Evolutionary conservation across 2,329 filamentous ascomycete genomes (phyloP).

Genomic region (Pseudogymnoascus sp.): DNA sequence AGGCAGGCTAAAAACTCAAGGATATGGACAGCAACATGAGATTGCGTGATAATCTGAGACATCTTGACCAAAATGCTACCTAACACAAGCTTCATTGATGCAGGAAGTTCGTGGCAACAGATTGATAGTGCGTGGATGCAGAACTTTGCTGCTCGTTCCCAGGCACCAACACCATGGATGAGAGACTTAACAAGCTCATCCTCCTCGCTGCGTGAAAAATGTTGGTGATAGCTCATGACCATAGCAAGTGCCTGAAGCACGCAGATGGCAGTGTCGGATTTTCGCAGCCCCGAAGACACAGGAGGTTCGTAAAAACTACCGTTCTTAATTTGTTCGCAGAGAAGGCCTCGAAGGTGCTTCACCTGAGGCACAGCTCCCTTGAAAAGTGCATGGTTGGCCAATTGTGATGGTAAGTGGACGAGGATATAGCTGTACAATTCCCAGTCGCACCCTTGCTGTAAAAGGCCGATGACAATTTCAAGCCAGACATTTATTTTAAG

Average conservation of each 20-base stretch:
- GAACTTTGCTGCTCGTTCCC: conserved; percentile 79
- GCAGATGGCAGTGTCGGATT: conserved; percentile 81
- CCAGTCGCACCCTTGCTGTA: conserved; percentile 73
- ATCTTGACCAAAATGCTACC: conserved; percentile 85
- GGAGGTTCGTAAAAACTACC: conserved; percentile 78
- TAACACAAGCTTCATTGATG: conserved; percentile 76
- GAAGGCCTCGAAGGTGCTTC: conserved; percentile 61
- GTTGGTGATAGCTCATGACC: conserved; percentile 80
- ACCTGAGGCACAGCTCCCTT: conserved; percentile 65
- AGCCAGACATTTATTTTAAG: conserved; percentile 49
- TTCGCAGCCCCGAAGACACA: conserved; percentile 66
- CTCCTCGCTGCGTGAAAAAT: conserved; percentile 76
- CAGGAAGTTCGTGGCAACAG: conserved; percentile 88
- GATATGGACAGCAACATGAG: conserved; percentile 86
- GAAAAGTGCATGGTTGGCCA: conserved; percentile 86
- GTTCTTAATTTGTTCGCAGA: conserved; percentile 76
- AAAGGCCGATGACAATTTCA: conserved; percentile 65
- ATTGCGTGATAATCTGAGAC: conserved; percentile 91
- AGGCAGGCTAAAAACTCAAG: conserved; percentile 90
- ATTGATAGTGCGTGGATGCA: conserved; percentile 94
- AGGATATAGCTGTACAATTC: conserved; percentile 88
- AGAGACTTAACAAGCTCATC: conserved; percentile 86
- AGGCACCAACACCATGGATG: conserved; percentile 72
- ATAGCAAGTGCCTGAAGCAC: conserved; percentile 81
- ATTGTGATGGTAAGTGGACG: conserved; percentile 75